Evolutionary conservation across 2,329 filamentous ascomycete species (phyloP).

Genomic region (Teratosphaeria zuluensis): DNA sequence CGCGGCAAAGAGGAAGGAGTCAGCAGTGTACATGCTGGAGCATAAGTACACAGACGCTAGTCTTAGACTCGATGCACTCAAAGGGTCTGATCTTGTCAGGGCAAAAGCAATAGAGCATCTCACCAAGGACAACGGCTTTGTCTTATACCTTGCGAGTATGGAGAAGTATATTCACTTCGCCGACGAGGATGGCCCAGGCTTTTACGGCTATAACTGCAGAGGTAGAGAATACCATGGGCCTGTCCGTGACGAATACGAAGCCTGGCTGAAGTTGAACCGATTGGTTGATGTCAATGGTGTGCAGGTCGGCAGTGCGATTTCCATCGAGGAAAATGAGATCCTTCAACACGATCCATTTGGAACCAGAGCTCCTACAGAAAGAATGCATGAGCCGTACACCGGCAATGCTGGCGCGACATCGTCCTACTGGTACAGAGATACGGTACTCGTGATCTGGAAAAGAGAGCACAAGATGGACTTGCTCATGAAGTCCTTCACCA

Average conservation of each 20-base stretch:
- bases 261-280: background rate
- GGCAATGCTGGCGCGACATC: slow-evolving; percentile 1
- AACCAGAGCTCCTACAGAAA: background rate
- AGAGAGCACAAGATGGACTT: too few relatives aligned
- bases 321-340: background rate
- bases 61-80: background rate
- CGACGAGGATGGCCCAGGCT: background rate
- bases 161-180: background rate
- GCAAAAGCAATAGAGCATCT: background rate
- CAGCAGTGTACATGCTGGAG: background rate
- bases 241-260: background rate
- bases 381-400: background rate
- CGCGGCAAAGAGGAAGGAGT: background rate
- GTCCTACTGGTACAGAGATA: background rate
- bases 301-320: background rate
- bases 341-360: background rate
- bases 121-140: background rate
- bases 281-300: background rate
- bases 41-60: slow-evolving; percentile 1
- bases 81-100: background rate
- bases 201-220: too few relatives aligned
- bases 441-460: background rate
- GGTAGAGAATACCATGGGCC: too few relatives aligned
- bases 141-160: background rate
- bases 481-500: too few relatives aligned